phyloP scores from a whole-genome alignment of 805 yeast species.

The Kuraishia cidri region DNA sequence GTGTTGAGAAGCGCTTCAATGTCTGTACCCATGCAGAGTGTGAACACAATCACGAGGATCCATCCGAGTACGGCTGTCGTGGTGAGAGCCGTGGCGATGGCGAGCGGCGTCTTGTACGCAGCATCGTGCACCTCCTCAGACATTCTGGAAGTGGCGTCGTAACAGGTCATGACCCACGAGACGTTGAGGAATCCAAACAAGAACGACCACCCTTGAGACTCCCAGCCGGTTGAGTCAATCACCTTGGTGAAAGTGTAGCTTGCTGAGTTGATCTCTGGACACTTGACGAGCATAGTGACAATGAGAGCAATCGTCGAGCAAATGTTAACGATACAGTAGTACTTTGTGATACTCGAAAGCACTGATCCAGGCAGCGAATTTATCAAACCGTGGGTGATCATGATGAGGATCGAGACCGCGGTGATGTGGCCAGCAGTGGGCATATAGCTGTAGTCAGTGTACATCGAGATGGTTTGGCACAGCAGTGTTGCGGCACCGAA shows the following conservation, averaged over 20 bases:
- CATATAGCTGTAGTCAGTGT: conserved; percentile 22
- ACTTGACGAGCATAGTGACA: conserved; percentile 44
- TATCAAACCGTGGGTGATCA: conserved; percentile 36
- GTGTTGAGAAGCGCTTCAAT: conserved; percentile 19
- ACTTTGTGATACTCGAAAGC: conserved; percentile 39
- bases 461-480: conserved; percentile 33
- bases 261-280: conserved; percentile 35
- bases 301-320: conserved; percentile 39
- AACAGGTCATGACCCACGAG: conserved; percentile 52
- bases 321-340: conserved; percentile 40
- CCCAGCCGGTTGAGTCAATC: conserved; percentile 41
- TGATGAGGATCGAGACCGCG: conserved; percentile 41
- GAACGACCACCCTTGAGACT: conserved; percentile 44
- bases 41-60: conserved; percentile 35
- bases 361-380: conserved; percentile 44
- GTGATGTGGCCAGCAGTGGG: conserved; percentile 35
- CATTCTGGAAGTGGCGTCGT: conserved; percentile 48
- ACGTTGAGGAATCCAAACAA: conserved; percentile 48
- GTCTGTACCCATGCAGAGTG: conserved; percentile 33
- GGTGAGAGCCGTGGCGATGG: conserved; percentile 44
- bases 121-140: conserved; percentile 49
- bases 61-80: conserved; percentile 42
- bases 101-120: conserved; percentile 45
- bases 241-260: conserved; percentile 37
- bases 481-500: conserved; percentile 43